A percentile compares a stretch with the other conserved stretches of the same genome.
Evolutionary conservation across 768 basidiomycete species (phyloP).

Genomic region (Podaxis mareebaensis): DNA sequence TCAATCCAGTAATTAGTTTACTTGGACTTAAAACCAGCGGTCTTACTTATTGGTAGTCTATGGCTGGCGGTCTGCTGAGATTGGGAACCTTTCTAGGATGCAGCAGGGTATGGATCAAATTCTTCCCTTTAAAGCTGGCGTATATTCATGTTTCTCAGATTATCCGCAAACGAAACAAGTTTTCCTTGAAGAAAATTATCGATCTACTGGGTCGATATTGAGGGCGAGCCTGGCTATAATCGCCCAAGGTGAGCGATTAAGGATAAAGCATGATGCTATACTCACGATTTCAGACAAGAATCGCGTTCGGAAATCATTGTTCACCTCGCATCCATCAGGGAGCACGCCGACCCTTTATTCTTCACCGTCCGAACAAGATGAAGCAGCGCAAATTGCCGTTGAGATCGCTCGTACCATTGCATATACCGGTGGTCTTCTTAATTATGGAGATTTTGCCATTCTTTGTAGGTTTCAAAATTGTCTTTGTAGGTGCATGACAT

Average conservation of each 20-base stretch:
- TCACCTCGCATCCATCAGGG: constrained; percentile 66
- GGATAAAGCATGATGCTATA: background rate
- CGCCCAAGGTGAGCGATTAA: constrained; percentile 61
- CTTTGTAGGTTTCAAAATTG: constrained; percentile 51
- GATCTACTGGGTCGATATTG: constrained; percentile 78
- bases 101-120: constrained; percentile 42
- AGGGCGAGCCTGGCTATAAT: constrained; percentile 75
- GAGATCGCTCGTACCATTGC: constrained; percentile 82
- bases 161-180: constrained; percentile 68
- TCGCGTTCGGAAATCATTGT: constrained; percentile 73
- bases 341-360: constrained; percentile 56
- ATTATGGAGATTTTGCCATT: constrained; percentile 80
- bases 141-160: constrained; percentile 39
- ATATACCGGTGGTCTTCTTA: constrained; percentile 67
- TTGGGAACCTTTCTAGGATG: constrained; percentile 77
- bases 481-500: background rate
- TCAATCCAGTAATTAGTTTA: constrained; percentile 62
- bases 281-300: constrained; percentile 55
- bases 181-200: constrained; percentile 83
- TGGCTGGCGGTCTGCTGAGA: constrained; percentile 84
- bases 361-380: constrained; percentile 56
- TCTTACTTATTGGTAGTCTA: constrained; percentile 51
- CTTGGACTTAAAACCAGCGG: background rate
- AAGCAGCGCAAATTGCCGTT: constrained; percentile 69
- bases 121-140: background rate